These are phyloP conservation scores for Heliosperma pusillum DNA, from an alignment of 148 eudicot genomes.

Conservation along the genomic window DNA sequence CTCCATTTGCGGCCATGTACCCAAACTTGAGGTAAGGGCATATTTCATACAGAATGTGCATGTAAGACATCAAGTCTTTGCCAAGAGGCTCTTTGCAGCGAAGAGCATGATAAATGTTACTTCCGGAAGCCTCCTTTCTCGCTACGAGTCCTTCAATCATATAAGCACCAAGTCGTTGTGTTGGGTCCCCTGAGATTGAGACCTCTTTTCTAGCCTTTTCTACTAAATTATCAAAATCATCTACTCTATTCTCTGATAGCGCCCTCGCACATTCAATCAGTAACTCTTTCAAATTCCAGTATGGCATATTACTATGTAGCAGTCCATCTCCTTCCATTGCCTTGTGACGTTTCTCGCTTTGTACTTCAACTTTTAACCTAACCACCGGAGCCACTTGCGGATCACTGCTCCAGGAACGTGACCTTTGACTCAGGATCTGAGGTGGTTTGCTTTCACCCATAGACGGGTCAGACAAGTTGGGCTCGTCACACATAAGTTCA, in stretches of 20 bases:
- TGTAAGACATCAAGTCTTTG: constrained; percentile 71
- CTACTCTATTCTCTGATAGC: constrained; percentile 47
- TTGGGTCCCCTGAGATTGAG: constrained; percentile 74
- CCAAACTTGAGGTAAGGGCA: constrained; percentile 91
- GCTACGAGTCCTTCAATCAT: constrained; percentile 84
- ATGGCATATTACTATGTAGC: constrained; percentile 27
- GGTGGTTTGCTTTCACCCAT: constrained; percentile 39
- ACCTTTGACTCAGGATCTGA: constrained; percentile 39
- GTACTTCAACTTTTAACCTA: constrained; percentile 24
- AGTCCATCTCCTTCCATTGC: constrained; percentile 32
- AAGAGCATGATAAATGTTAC: constrained; percentile 60
- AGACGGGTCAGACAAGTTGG: constrained; percentile 24
- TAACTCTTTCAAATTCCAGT: constrained; percentile 51
- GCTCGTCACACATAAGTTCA: constrained; percentile 61
- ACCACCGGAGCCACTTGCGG: constrained; percentile 25
- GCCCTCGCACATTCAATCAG: constrained; percentile 72
- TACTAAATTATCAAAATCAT: constrained; percentile 57
- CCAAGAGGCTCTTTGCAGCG: constrained; percentile 77
- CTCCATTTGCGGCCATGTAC: constrained; percentile 91
- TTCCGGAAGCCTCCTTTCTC: constrained; percentile 66
- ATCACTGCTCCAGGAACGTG: constrained; percentile 41
- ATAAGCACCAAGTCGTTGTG: constrained; percentile 91
- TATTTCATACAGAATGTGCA: constrained; percentile 82
- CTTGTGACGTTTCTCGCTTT: constrained; percentile 33
- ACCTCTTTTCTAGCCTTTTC: constrained; percentile 48